Evolutionary conservation across 345 rosid species (phyloP), one percentile per base, ranked within the genome.

Genomic region (Eucalyptus urophylla): DNA sequence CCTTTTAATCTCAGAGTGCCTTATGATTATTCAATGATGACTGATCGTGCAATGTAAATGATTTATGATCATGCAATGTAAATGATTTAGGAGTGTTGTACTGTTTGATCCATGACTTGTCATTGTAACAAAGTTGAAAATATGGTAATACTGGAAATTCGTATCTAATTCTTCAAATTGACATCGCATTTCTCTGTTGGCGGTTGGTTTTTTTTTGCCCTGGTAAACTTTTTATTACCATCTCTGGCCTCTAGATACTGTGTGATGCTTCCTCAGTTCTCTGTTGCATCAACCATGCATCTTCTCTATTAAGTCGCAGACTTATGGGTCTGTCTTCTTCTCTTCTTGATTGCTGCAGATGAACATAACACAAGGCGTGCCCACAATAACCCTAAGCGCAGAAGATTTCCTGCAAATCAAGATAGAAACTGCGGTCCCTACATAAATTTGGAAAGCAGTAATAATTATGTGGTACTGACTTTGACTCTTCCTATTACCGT

Each of bases 381-480:
- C 86, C 53, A 87, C 65, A 90, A 88, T 90, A 88, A 85, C 85
- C 88, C 89, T 89, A 96, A 90, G 93, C 95, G 93, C 88, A 90
- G 94, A 91, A 92, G 95, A 91, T 88, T 69, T 89, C 87, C 91
- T 49, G 81, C 44, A 87, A 44, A 29, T 86, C 92, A 90, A 86
- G 31, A 91, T 17, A n/a, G 91, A 85, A 92, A 91, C 80, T 89
- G 93, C 90, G 93, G 93, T 86, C 90, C 86, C 40, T 92, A 89
- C 86, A 92, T 94, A 65, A 94, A 94, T 91, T 90, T 96, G 95
- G 97, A 95, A 86, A 89, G 93, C 91, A 88, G 91, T 40, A 27
- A 90, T 86, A 89, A 89, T 90, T 44, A 94, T 40, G 50, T 8
- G 90, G 97, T 95, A 96, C 85, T 76, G 85, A 86, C 53, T 53